These are phyloP conservation scores for Metarhizium robertsii DNA, from an alignment of 2,329 filamentous ascomycete genomes.

Conservation along the genomic window DNA sequence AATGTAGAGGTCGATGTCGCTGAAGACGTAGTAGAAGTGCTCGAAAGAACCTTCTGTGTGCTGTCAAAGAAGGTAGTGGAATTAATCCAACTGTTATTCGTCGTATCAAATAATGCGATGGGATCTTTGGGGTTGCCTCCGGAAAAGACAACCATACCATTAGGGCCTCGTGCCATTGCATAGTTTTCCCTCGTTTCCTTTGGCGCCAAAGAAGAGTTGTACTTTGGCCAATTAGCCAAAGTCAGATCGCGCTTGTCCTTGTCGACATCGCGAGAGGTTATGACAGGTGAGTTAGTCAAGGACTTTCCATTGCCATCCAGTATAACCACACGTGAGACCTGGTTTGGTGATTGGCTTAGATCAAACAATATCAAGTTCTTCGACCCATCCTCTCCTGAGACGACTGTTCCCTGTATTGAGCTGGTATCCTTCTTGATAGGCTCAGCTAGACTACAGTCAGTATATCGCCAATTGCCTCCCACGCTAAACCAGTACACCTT, in stretches of 20 bases:
- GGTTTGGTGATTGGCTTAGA: slow-evolving; percentile 63
- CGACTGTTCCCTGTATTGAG: slow-evolving; percentile 50
- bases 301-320: slow-evolving; percentile 49
- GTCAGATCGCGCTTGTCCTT: slow-evolving; percentile 36
- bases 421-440: slow-evolving; percentile 50
- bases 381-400: slow-evolving; percentile 66
- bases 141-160: slow-evolving; percentile 66
- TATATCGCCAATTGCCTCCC: slow-evolving; percentile 53
- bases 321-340: slow-evolving; percentile 61
- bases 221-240: slow-evolving; percentile 60
- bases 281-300: slow-evolving; percentile 35
- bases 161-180: slow-evolving; percentile 57
- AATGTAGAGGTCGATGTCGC: slow-evolving; percentile 16
- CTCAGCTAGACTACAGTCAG: slow-evolving; percentile 52
- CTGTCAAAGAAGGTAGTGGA: slow-evolving; percentile 51
- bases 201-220: slow-evolving; percentile 68
- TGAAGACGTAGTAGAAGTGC: slow-evolving; percentile 19
- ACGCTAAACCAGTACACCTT: slow-evolving; percentile 65
- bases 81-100: slow-evolving; percentile 70
- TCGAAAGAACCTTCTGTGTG: slow-evolving; percentile 28
- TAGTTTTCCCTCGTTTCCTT: slow-evolving; percentile 53
- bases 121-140: slow-evolving; percentile 61
- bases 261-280: slow-evolving; percentile 18
- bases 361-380: slow-evolving; percentile 75
- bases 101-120: slow-evolving; percentile 68